Conservation (phyloP, 306 rosid genomes). For the Sesbania bispinosa region DNA sequence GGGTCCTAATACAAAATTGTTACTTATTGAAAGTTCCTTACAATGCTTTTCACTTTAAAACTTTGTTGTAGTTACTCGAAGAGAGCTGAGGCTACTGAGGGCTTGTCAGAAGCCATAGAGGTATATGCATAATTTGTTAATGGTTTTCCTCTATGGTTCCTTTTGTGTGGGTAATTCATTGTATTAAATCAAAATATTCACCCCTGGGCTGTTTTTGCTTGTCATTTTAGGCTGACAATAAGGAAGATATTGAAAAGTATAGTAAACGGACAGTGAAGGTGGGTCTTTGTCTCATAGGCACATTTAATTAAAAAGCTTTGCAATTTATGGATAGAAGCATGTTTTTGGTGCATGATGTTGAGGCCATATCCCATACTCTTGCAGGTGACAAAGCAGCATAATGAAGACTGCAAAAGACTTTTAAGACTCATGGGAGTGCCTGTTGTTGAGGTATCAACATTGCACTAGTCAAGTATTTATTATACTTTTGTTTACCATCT, state of each 20-base stretch:
- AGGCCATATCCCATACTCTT: conserved; percentile 26
- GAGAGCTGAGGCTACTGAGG: conserved; percentile 80
- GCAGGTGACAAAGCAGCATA: conserved; percentile 95
- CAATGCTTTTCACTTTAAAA: conserved; percentile 13
- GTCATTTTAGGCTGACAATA: conserved; percentile 57
- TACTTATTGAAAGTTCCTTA: not conserved
- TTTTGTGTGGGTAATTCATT: not conserved
- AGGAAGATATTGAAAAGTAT: conserved; percentile 91
- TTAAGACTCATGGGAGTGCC: conserved; percentile 97
- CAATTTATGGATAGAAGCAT: not conserved
- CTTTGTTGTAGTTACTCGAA: conserved; percentile 50
- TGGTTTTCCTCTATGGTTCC: not conserved
- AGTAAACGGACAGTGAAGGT: conserved; percentile 98
- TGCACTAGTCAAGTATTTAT: conserved; percentile 13
- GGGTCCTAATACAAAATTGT: not conserved
- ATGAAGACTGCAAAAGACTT: conserved; percentile 88
- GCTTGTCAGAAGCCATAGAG: conserved; percentile 72
- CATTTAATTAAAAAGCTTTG: not conserved
- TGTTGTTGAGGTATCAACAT: conserved; percentile 76
- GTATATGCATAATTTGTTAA: conserved; percentile 31
- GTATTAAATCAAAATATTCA: not conserved
- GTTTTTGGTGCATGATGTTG: conserved; percentile 4
- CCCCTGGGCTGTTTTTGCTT: conserved; percentile 24
- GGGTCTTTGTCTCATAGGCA: conserved; percentile 25
- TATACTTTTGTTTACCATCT: conserved; percentile 3